Evolutionary conservation across 106 monocot species (phyloP).

Genomic region (Posidonia australis): DNA sequence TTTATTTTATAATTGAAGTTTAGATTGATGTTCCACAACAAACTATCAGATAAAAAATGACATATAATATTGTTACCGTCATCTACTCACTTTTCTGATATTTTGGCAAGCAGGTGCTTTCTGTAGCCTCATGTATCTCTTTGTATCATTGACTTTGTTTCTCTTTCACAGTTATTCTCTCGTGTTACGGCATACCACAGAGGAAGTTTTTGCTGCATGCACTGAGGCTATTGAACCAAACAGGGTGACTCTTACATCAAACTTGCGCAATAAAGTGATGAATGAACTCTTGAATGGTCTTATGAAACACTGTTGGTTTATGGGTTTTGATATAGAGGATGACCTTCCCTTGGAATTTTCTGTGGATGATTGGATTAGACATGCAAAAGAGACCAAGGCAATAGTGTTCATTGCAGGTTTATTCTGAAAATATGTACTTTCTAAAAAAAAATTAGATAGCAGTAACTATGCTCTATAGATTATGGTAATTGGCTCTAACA

Average conservation of each 20-base stretch:
- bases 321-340: slow-evolving; percentile 69
- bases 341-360: slow-evolving; percentile 48
- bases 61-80: no score
- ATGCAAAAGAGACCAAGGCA: slow-evolving; percentile 53
- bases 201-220: slow-evolving; percentile 81
- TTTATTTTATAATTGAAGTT: no score
- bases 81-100: not conserved
- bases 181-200: slow-evolving; percentile 85
- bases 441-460: no score
- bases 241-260: slow-evolving; percentile 40
- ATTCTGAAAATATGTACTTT: slow-evolving; percentile 6
- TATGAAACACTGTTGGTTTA: slow-evolving; percentile 53
- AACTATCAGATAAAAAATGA: no score
- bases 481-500: not conserved
- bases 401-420: slow-evolving; percentile 90
- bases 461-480: no score
- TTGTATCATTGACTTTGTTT: slow-evolving; percentile 1
- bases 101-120: not conserved
- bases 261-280: slow-evolving; percentile 46
- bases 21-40: no score
- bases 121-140: not conserved
- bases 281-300: slow-evolving; percentile 47
- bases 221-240: slow-evolving; percentile 60
- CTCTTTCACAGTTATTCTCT: slow-evolving; percentile 65
- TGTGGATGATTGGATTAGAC: slow-evolving; percentile 62